Percentiles rank a stretch among this genome's conserved stretches.
Evolutionary conservation across 2,329 filamentous ascomycete species (phyloP).

Genomic region (Pleoardoris graminearum): DNA sequence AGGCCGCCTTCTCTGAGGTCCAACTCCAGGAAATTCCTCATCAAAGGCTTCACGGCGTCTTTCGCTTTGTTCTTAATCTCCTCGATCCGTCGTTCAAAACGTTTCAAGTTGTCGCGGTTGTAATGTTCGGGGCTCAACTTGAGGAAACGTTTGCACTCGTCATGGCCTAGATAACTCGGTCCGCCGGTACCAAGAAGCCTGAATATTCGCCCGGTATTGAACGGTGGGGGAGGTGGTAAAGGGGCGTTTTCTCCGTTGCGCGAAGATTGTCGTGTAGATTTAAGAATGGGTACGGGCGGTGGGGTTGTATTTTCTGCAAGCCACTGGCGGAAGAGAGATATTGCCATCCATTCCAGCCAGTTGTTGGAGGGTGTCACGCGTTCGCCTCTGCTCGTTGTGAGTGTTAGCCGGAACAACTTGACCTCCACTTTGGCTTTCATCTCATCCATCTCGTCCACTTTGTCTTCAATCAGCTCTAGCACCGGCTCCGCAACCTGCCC

Average conservation of each 20-base stretch:
- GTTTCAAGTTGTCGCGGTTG: conserved; percentile 78
- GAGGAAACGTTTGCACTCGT: conserved; percentile 88
- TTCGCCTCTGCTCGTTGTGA: conserved; percentile 79
- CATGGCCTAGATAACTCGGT: conserved; percentile 72
- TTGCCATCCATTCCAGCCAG: conserved; percentile 87
- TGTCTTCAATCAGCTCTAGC: conserved; percentile 90
- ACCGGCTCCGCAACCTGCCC: conserved; percentile 71
- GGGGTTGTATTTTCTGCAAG: conserved; percentile 86
- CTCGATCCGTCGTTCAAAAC: conserved; percentile 85
- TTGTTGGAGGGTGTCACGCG: conserved; percentile 76
- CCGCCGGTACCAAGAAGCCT: conserved; percentile 70
- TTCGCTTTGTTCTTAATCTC: conserved; percentile 84
- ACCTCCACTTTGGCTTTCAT: conserved; percentile 77
- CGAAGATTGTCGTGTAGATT: conserved; percentile 47
- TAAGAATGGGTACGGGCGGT: conserved; percentile 59
- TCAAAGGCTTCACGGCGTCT: conserved; percentile 81
- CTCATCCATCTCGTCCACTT: conserved; percentile 89
- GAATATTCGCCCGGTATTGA: conserved; percentile 73
- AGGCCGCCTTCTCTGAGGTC: conserved; percentile 63
- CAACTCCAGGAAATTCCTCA: conserved; percentile 82
- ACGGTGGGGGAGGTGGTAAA: conserved; percentile 47
- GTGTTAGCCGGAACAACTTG: conserved; percentile 76
- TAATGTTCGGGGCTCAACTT: conserved; percentile 83
- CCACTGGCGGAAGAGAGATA: conserved; percentile 90
- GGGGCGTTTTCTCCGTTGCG: conserved; percentile 25